These are phyloP conservation scores for Chlamydomonas sphaeroides DNA, from an alignment of 139 green algal genomes.

Conservation along the genomic window DNA sequence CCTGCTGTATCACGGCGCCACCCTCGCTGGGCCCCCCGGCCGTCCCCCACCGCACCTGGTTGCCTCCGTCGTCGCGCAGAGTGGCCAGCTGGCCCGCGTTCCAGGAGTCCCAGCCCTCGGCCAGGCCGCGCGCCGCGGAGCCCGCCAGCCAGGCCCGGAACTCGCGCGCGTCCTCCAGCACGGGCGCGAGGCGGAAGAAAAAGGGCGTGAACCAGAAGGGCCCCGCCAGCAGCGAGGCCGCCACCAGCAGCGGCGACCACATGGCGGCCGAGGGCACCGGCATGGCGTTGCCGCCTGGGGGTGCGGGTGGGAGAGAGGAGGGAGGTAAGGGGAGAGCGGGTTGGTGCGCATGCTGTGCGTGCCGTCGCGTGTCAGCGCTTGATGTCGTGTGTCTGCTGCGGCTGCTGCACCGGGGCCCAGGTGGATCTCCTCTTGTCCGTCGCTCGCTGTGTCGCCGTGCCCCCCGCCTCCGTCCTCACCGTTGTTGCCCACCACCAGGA, in stretches of 20 bases:
- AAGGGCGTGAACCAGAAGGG: slow-evolving; percentile 86
- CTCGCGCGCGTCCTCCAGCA: slow-evolving; percentile 4
- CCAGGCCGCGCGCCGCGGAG: slow-evolving; percentile 8
- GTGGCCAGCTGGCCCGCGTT: slow-evolving; percentile 13
- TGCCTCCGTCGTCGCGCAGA: slow-evolving; percentile 2
- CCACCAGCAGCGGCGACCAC: slow-evolving; percentile 77
- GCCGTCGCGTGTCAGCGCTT: no score
- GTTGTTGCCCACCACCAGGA: slow-evolving; percentile 33
- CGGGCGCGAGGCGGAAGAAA: slow-evolving; percentile 58
- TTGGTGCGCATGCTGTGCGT: no score
- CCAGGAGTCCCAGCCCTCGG: slow-evolving; percentile 28
- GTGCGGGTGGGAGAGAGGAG: no score
- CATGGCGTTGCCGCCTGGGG: neutral
- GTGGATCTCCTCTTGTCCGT: no score
- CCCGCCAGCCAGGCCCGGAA: slow-evolving; percentile 1
- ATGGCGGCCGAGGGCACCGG: slow-evolving; percentile 43
- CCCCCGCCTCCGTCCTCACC: no score
- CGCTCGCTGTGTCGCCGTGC: no score
- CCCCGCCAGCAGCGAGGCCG: slow-evolving; percentile 65
- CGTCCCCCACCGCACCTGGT: neutral
- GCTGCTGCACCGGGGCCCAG: no score
- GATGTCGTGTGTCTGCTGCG: no score
- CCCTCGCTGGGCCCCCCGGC: no score
- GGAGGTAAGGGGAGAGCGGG: no score
- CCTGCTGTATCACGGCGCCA: no score